Percentiles rank a stretch among this genome's conserved stretches.
phyloP scores from a whole-genome alignment of 2,329 filamentous ascomycete species.

The Botryosphaeria dothidea region DNA sequence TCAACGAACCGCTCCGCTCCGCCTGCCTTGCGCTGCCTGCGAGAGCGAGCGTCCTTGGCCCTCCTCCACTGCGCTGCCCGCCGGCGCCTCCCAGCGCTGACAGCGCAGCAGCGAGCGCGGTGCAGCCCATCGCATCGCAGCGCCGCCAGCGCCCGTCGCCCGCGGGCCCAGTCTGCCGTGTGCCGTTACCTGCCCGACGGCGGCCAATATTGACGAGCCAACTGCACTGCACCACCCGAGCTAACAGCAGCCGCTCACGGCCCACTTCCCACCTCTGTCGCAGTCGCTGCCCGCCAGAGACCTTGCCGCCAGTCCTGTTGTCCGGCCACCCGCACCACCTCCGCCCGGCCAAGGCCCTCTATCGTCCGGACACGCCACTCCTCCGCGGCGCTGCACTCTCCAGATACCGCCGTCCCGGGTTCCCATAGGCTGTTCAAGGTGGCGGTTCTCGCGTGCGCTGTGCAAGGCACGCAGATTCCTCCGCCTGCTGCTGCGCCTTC shows the following conservation, averaged over 20 bases:
- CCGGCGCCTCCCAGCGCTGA: background rate
- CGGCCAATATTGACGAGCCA: too few species aligned
- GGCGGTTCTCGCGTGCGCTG: conserved; percentile 12
- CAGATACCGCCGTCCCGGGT: conserved; percentile 9
- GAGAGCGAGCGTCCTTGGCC: background rate
- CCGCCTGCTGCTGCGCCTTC: conserved; percentile 1
- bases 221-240: background rate
- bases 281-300: too few species aligned
- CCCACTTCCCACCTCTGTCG: background rate
- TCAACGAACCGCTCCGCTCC: conserved; percentile 10
- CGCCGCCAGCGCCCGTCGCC: background rate
- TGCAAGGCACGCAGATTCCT: background rate
- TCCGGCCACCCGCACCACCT: background rate
- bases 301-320: background rate
- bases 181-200: conserved; percentile 9
- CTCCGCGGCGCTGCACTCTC: background rate
- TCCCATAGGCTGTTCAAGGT: conserved; percentile 6
- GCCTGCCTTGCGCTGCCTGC: background rate
- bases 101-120: too few species aligned
- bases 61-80: background rate
- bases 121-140: too few species aligned
- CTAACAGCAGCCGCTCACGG: background rate
- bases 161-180: background rate
- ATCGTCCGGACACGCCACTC: conserved; percentile 5
- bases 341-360: conserved; percentile 12